A percentile compares a stretch with the other conserved stretches of the same genome.
Evolutionary conservation across 1,139 yeast genomes (phyloP).

Genomic region (Geotrichum histeridarum): DNA sequence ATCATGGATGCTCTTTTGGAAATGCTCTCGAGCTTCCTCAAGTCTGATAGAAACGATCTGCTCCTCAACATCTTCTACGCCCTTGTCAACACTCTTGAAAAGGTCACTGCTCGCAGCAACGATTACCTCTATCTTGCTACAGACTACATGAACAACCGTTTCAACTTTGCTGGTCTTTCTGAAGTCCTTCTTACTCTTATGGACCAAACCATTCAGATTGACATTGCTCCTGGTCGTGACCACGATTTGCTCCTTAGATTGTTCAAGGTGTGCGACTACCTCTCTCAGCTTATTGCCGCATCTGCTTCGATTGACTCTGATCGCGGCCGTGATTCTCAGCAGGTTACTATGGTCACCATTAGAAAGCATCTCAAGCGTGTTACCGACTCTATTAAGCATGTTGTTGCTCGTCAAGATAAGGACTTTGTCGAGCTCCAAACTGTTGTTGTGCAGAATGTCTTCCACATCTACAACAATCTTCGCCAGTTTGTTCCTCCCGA

Average conservation of each 20-base stretch:
- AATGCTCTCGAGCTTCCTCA: conserved; percentile 29
- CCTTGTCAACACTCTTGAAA: conserved; percentile 30
- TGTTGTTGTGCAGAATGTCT: conserved; percentile 25
- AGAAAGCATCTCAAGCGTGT: conserved; percentile 25
- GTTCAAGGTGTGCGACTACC: conserved; percentile 28
- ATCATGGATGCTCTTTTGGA: conserved; percentile 43
- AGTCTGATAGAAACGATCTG: conserved; percentile 27
- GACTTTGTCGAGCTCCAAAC: conserved; percentile 27
- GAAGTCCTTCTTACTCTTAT: conserved; percentile 26
- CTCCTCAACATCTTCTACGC: conserved; percentile 30
- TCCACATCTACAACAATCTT: conserved; percentile 25
- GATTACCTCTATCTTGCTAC: conserved; percentile 29
- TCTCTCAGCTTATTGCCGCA: conserved; percentile 30
- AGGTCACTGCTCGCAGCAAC: conserved; percentile 27
- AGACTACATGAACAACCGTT: conserved; percentile 29
- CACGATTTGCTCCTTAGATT: conserved; percentile 25
- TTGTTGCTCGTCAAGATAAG: conserved; percentile 25
- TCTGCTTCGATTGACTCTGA: conserved; percentile 32
- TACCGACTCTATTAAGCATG: conserved; percentile 26
- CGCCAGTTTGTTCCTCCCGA: conserved; percentile 28
- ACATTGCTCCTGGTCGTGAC: conserved; percentile 24
- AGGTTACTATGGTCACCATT: conserved; percentile 22
- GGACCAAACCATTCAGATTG: conserved; percentile 24
- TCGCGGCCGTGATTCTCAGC: conserved; percentile 27
- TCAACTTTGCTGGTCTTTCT: conserved; percentile 31